A percentile compares a stretch with the other conserved stretches of the same genome.
Conservation (phyloP, 305 asterid species). For the Fraxinus angustifolia region DNA sequence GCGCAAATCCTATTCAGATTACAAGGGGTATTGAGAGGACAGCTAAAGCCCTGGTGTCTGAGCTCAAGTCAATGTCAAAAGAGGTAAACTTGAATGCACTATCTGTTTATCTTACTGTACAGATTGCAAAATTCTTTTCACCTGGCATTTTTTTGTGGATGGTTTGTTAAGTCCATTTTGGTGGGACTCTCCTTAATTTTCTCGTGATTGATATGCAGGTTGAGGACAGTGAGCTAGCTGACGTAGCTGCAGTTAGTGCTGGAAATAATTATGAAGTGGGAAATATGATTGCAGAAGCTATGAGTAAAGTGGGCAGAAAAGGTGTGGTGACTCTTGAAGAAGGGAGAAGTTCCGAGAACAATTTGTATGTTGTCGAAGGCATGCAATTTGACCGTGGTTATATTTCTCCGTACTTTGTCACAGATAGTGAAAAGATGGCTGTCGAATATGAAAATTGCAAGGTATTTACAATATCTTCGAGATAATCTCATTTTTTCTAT, state of each 20-base stretch:
- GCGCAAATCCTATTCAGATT: constrained; percentile 60
- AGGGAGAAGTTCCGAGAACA: constrained; percentile 49
- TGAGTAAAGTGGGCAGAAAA: constrained; percentile 48
- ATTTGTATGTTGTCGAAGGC: constrained; percentile 48
- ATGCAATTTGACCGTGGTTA: constrained; percentile 60
- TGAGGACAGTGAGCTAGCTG: constrained; percentile 86
- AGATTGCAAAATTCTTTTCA: neutral
- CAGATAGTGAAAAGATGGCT: constrained; percentile 48
- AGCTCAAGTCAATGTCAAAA: constrained; percentile 49
- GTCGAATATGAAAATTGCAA: constrained; percentile 51
- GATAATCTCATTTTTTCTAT: neutral
- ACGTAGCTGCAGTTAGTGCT: constrained; percentile 92
- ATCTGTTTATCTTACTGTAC: neutral
- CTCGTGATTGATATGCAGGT: constrained; percentile 39
- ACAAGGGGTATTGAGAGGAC: constrained; percentile 57
- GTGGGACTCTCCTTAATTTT: neutral
- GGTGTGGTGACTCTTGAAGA: constrained; percentile 53
- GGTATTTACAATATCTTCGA: constrained; percentile 11
- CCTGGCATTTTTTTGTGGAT: neutral
- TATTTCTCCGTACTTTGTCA: constrained; percentile 47
- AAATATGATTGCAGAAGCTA: constrained; percentile 52
- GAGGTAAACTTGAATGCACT: constrained; percentile 29
- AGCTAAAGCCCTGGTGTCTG: constrained; percentile 45
- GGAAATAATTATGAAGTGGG: constrained; percentile 57
- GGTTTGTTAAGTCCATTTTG: neutral